A percentile compares a stretch with the other conserved stretches of the same genome.
These are phyloP conservation scores for Senna tora DNA, from an alignment of 306 rosid species.

Conservation along the genomic window DNA sequence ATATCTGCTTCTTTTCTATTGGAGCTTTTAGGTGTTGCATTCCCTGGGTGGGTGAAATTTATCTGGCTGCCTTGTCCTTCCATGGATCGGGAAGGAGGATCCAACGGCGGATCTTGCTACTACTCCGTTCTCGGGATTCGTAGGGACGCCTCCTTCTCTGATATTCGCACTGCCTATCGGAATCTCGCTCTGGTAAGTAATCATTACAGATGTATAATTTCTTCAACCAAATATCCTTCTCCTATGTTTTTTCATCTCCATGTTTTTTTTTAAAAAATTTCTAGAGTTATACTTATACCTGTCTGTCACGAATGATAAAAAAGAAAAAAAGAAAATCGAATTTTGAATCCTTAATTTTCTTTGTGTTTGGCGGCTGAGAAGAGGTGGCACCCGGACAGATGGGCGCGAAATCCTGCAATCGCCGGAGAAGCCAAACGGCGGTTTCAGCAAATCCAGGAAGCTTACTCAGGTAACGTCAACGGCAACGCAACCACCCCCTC, in stretches of 20 bases:
- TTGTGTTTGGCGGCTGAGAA: conserved; percentile 19
- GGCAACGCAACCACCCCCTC: no score
- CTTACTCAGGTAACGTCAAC: conserved; percentile 66
- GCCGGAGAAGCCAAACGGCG: conserved; percentile 83
- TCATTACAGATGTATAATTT: no score
- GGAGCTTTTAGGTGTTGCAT: not conserved
- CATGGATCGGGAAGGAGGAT: conserved; percentile 88
- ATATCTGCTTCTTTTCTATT: not conserved
- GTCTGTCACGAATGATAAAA: not conserved
- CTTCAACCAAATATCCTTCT: not conserved
- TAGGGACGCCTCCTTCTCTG: conserved; percentile 84
- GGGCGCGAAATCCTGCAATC: conserved; percentile 56
- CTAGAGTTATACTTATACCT: not conserved
- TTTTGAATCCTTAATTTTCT: not conserved
- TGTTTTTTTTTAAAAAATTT: not conserved
- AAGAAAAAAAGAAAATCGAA: not conserved
- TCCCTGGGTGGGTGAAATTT: not conserved
- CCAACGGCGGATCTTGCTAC: conserved; percentile 82
- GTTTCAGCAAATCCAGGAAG: conserved; percentile 95
- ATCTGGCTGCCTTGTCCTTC: not conserved
- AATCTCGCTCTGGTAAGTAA: conserved; percentile 91
- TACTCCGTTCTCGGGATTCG: conserved; percentile 84
- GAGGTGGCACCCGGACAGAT: conserved; percentile 97
- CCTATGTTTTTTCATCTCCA: not conserved
- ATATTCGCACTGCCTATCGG: conserved; percentile 85